Evolutionary conservation across 2,329 filamentous ascomycete genomes (phyloP).

Genomic region (Xylaria hypoxylon): DNA sequence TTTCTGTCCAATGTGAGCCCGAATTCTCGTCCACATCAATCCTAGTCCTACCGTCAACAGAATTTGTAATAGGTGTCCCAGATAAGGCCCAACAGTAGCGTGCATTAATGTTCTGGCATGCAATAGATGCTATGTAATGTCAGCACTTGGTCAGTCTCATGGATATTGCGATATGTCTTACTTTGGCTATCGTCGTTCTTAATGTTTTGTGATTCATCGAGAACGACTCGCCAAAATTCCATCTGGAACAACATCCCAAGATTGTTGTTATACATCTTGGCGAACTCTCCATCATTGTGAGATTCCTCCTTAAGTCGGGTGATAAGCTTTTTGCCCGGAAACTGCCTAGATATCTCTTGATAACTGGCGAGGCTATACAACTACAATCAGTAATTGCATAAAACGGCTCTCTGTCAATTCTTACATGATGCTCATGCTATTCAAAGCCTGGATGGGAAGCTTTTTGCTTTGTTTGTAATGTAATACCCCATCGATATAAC

Average conservation of each 20-base stretch:
- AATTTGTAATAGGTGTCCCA: conserved; percentile 36
- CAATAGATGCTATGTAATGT: conserved; percentile 26
- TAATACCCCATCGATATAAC: neutral
- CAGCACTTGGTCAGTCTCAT: neutral
- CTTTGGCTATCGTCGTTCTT: conserved; percentile 30
- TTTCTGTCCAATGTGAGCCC: conserved; percentile 27
- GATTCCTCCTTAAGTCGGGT: neutral
- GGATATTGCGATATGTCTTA: neutral
- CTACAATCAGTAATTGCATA: neutral
- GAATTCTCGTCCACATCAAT: no score
- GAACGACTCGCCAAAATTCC: conserved; percentile 30
- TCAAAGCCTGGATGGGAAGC: neutral
- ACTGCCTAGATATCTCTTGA: conserved; percentile 15
- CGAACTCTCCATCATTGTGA: neutral
- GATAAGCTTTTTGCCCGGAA: conserved; percentile 10
- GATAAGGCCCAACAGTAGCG: conserved; percentile 31
- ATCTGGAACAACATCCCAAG: conserved; percentile 26
- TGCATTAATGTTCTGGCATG: conserved; percentile 20
- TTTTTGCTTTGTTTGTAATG: conserved; percentile 20
- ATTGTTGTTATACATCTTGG: conserved; percentile 6
- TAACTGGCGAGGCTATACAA: conserved; percentile 32
- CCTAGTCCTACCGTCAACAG: conserved; percentile 18
- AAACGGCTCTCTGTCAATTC: neutral
- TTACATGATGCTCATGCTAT: conserved; percentile 21
- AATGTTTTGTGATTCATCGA: conserved; percentile 36